phyloP scores from a whole-genome alignment of 2,329 filamentous ascomycete genomes.

The Fusarium sarcochroum region DNA sequence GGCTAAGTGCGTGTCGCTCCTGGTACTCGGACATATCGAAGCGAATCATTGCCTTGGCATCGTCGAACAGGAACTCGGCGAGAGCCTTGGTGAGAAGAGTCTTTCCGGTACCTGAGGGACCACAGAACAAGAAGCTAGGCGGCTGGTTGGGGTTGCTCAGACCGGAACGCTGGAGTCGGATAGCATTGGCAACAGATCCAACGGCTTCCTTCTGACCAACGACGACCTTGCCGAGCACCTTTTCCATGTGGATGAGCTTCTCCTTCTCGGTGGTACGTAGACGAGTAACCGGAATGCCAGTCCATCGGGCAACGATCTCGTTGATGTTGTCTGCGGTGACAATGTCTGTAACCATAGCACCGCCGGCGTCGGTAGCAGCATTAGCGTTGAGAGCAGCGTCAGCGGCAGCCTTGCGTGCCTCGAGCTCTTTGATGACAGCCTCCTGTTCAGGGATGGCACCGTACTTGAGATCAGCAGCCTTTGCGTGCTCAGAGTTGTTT shows the following conservation, averaged over 20 bases:
- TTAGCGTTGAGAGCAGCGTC: slow-evolving; percentile 77
- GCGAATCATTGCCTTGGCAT: slow-evolving; percentile 96
- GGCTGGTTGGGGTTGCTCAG: slow-evolving; percentile 96
- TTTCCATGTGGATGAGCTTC: slow-evolving; percentile 98
- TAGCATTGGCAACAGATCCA: slow-evolving; percentile 92
- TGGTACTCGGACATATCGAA: slow-evolving; percentile 99
- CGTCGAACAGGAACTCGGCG: slow-evolving; percentile 98
- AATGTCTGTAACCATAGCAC: slow-evolving; percentile 88
- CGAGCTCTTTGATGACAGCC: slow-evolving; percentile 82
- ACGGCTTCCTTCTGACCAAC: slow-evolving; percentile 97
- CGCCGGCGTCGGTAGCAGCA: slow-evolving; percentile 69
- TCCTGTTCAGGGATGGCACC: slow-evolving; percentile 97
- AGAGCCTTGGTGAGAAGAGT: slow-evolving; percentile 96
- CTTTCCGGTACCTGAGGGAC: slow-evolving; percentile 98
- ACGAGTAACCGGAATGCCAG: slow-evolving; percentile 96
- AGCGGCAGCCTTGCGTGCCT: slow-evolving; percentile 82
- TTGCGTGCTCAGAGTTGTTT: slow-evolving; percentile 84
- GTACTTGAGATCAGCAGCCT: slow-evolving; percentile 94
- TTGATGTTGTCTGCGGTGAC: slow-evolving; percentile 99
- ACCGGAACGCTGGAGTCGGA: slow-evolving; percentile 93
- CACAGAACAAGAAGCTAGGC: slow-evolving; percentile 98
- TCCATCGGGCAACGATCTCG: slow-evolving; percentile 97
- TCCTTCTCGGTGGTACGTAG: slow-evolving; percentile 97
- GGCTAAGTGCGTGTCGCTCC: slow-evolving; percentile 92
- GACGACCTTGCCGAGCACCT: slow-evolving; percentile 84